phyloP scores from a whole-genome alignment of 2,329 filamentous ascomycete genomes.

The Ascochyta clinopodiicola region DNA sequence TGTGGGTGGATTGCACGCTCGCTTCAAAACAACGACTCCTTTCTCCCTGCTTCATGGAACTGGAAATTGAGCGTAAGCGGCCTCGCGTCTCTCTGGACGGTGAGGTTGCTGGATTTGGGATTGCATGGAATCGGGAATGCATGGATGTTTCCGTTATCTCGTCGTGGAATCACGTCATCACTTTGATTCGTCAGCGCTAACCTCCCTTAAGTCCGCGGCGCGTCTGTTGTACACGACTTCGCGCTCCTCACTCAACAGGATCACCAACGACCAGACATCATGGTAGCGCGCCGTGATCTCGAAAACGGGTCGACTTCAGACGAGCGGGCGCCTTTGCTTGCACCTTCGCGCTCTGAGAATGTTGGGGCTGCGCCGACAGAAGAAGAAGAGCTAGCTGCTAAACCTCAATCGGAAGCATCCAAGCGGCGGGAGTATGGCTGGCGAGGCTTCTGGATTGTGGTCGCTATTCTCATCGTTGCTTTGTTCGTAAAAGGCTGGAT shows the following conservation, averaged over 20 bases:
- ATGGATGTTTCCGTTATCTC: conserved; percentile 3
- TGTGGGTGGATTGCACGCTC: too few species aligned
- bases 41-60: too few species aligned
- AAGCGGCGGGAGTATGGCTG: conserved; percentile 28
- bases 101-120: too few species aligned
- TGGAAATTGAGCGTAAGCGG: too few species aligned
- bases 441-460: conserved; percentile 21
- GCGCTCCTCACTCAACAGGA: not conserved
- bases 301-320: conserved; percentile 13
- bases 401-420: conserved; percentile 20
- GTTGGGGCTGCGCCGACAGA: conserved; percentile 1
- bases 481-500: conserved; percentile 39
- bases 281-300: conserved; percentile 21
- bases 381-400: conserved; percentile 12
- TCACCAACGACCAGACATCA: conserved; percentile 3
- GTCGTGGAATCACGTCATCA: conserved; percentile 14
- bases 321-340: conserved; percentile 34
- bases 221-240: not conserved
- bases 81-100: too few species aligned
- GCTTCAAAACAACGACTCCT: too few species aligned
- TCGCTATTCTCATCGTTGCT: conserved; percentile 21
- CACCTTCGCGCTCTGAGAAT: conserved; percentile 8
- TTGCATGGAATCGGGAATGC: too few species aligned
- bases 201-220: not conserved
- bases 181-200: conserved; percentile 15